Evolutionary conservation across 2,329 filamentous ascomycete species (phyloP).

Genomic region (Xylaria sp.): DNA sequence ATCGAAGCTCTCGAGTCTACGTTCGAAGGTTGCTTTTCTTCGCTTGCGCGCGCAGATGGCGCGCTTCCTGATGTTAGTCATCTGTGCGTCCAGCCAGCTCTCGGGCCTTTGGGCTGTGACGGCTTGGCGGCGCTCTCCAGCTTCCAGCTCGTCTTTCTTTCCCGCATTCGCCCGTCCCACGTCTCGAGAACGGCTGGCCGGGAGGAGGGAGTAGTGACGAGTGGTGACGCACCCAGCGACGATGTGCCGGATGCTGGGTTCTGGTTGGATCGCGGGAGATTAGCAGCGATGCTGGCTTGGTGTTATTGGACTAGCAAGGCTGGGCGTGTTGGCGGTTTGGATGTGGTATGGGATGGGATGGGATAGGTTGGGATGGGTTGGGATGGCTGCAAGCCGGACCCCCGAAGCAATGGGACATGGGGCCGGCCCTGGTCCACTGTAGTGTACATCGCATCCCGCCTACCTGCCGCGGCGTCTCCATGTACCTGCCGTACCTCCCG

Average conservation of each 20-base stretch:
- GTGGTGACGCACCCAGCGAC: slow-evolving; percentile 28
- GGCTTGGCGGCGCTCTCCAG: slow-evolving; percentile 15
- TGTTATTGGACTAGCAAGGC: slow-evolving; percentile 25
- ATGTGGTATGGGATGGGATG: slow-evolving; percentile 7
- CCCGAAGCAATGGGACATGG: slow-evolving; percentile 1
- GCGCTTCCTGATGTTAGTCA: background rate
- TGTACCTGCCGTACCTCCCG: background rate
- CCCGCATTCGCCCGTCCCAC: slow-evolving; percentile 16
- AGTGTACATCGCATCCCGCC: too few species aligned
- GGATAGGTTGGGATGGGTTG: background rate
- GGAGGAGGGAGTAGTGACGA: slow-evolving; percentile 2
- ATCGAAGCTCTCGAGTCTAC: slow-evolving; percentile 12
- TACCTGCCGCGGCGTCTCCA: too few species aligned
- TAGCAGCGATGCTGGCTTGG: slow-evolving; percentile 34
- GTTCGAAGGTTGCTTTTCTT: slow-evolving; percentile 30
- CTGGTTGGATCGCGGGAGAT: slow-evolving; percentile 38
- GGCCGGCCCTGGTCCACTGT: too few species aligned
- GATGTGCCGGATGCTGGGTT: slow-evolving; percentile 35
- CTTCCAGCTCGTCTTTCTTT: slow-evolving; percentile 3
- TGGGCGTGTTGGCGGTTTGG: slow-evolving; percentile 20
- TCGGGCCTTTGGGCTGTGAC: background rate
- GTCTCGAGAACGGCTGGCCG: slow-evolving; percentile 11
- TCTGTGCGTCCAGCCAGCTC: slow-evolving; percentile 4
- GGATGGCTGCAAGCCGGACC: background rate
- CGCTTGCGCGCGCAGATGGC: slow-evolving; percentile 9